These are phyloP conservation scores for Dendrobium huoshanense DNA, from an alignment of 106 monocot species.

Conservation along the genomic window DNA sequence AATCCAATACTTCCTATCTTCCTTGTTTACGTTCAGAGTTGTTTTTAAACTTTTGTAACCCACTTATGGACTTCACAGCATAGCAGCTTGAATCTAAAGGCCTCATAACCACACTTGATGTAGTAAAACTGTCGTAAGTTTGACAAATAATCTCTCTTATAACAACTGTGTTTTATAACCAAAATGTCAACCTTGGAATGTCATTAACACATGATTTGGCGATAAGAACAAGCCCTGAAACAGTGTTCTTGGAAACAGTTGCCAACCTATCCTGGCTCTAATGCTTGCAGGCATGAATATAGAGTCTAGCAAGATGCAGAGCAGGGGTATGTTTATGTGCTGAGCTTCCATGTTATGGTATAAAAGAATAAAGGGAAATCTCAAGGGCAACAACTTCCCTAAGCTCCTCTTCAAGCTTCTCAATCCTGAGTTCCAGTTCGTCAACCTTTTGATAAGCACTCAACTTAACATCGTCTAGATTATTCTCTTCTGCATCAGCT, in stretches of 20 bases:
- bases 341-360: slow-evolving; percentile 87
- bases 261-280: slow-evolving; percentile 65
- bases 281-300: slow-evolving; percentile 79
- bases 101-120: slow-evolving; percentile 22
- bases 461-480: slow-evolving; percentile 26
- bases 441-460: slow-evolving; percentile 44
- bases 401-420: slow-evolving; percentile 85
- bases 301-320: slow-evolving; percentile 75
- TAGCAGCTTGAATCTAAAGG: slow-evolving; percentile 3
- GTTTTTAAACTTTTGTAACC: slow-evolving; percentile 29
- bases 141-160: slow-evolving; percentile 75
- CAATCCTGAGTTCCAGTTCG: slow-evolving; percentile 70
- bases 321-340: slow-evolving; percentile 97
- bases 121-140: slow-evolving; percentile 54
- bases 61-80: slow-evolving; percentile 23
- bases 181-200: slow-evolving; percentile 91
- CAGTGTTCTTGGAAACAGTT: slow-evolving; percentile 68
- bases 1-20: slow-evolving; percentile 21
- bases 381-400: slow-evolving; percentile 92
- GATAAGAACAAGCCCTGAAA: slow-evolving; percentile 76
- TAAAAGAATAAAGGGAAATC: slow-evolving; percentile 88
- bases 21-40: slow-evolving; percentile 18
- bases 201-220: slow-evolving; percentile 91
- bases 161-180: slow-evolving; percentile 86
- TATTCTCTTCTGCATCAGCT: slow-evolving; percentile 61